phyloP scores from a whole-genome alignment of 1,284 basidiomycete genomes.

The Leccinum solheimii region DNA sequence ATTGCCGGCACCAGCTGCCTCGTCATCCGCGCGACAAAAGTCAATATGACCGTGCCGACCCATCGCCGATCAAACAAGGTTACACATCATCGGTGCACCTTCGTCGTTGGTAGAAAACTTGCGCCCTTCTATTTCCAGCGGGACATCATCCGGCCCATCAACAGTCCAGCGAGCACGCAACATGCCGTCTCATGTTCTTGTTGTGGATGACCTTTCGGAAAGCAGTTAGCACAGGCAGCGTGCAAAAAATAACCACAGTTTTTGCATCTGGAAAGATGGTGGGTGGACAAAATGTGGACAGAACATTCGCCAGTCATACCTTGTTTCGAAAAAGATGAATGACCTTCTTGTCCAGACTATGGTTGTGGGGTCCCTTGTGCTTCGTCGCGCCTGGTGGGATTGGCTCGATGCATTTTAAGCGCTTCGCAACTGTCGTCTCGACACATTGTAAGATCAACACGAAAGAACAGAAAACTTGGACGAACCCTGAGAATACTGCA shows the following conservation, averaged over 20 bases:
- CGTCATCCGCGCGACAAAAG: slow-evolving; percentile 43
- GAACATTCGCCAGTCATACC: slow-evolving; percentile 11
- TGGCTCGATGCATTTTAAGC: too few relatives aligned
- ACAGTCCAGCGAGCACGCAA: slow-evolving; percentile 55
- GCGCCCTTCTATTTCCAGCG: too few relatives aligned
- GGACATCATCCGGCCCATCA: slow-evolving; percentile 46
- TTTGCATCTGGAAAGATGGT: slow-evolving; percentile 42
- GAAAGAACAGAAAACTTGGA: background rate
- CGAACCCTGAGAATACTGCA: slow-evolving; percentile 33
- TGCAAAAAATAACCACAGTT: slow-evolving; percentile 61
- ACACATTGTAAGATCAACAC: background rate
- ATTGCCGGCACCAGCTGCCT: too few relatives aligned
- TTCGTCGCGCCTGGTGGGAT: too few relatives aligned
- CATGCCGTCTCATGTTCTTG: slow-evolving; percentile 63
- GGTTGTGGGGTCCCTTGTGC: too few relatives aligned
- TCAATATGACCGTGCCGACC: slow-evolving; percentile 36
- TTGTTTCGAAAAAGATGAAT: too few relatives aligned
- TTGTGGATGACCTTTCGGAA: slow-evolving; percentile 52
- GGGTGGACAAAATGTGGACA: background rate
- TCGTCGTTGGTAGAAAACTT: too few relatives aligned
- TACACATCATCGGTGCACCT: too few relatives aligned
- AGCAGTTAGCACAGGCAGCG: slow-evolving; percentile 37
- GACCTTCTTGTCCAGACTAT: too few relatives aligned
- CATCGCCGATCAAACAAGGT: too few relatives aligned
- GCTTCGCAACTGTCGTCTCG: too few relatives aligned